phyloP scores from a whole-genome alignment of 257 asterid genomes.

The Gentiana dahurica region DNA sequence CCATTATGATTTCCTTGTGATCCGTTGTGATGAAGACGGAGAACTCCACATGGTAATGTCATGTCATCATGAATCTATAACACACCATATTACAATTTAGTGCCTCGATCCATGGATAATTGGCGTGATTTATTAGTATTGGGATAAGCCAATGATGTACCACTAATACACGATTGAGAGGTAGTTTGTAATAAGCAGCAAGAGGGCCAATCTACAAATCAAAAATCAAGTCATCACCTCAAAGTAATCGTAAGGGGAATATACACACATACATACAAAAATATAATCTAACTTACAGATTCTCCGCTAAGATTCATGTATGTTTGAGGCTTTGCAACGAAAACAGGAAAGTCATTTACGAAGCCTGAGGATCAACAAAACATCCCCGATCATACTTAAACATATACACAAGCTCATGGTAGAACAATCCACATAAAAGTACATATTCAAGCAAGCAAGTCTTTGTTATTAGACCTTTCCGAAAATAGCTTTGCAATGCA shows the following conservation, averaged over 20 bases:
- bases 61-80: conserved; percentile 84
- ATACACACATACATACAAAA: too few relatives aligned
- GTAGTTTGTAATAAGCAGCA: conserved; percentile 94
- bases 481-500: conserved; percentile 80
- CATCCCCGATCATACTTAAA: neutral
- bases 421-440: neutral
- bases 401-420: neutral
- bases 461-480: conserved; percentile 40
- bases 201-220: conserved; percentile 75
- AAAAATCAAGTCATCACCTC: neutral
- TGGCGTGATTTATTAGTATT: neutral
- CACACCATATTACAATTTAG: conserved; percentile 8
- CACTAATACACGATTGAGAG: conserved; percentile 87
- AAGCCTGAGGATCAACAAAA: conserved; percentile 41
- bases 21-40: conserved; percentile 74
- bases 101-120: conserved; percentile 4
- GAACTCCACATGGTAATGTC: conserved; percentile 92
- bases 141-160: conserved; percentile 23
- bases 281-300: conserved; percentile 47
- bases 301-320: conserved; percentile 92
- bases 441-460: neutral
- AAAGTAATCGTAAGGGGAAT: too few relatives aligned
- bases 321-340: conserved; percentile 92
- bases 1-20: conserved; percentile 86
- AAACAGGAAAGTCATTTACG: conserved; percentile 55